Percentiles rank a stretch among this genome's conserved stretches.
Conservation (phyloP, 495 filamentous ascomycete species). For the Cercophora samala region DNA sequence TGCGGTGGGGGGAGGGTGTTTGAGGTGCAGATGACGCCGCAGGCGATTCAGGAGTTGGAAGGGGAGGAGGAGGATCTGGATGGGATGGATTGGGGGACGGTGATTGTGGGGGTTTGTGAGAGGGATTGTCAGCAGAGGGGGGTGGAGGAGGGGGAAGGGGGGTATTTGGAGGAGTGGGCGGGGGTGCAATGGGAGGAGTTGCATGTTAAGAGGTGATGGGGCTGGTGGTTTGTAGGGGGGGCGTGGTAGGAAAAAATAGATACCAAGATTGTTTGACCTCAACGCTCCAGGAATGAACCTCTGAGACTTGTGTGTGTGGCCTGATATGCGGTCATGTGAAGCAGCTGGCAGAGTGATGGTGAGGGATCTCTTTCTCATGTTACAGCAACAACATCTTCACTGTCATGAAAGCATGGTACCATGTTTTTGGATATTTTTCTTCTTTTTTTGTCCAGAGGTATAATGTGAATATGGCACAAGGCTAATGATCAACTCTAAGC, state of each 20-base stretch:
- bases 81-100: constrained; percentile 98
- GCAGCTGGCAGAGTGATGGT: too few relatives aligned
- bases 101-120: constrained; percentile 83
- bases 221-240: too few relatives aligned
- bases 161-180: constrained; percentile 88
- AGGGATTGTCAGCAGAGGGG: constrained; percentile 34
- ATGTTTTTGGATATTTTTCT: background rate
- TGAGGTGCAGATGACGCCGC: constrained; percentile 79
- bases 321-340: too few relatives aligned
- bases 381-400: too few relatives aligned
- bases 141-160: constrained; percentile 27
- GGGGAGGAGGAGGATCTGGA: constrained; percentile 68
- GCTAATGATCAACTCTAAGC: background rate
- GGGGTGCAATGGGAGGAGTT: constrained; percentile 96
- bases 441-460: background rate
- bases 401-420: too few relatives aligned
- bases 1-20: constrained; percentile 78
- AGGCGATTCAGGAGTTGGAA: constrained; percentile 87
- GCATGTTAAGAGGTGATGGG: constrained; percentile 28
- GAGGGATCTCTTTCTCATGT: too few relatives aligned
- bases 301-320: too few relatives aligned
- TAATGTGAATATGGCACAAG: constrained; percentile 8
- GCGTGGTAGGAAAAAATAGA: background rate
- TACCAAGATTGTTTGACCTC: constrained; percentile 9
- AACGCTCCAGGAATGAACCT: too few relatives aligned